A percentile compares a stretch with the other conserved stretches of the same genome.
Evolutionary conservation across 1,284 basidiomycete genomes (phyloP).

Genomic region (Neolentinus lepideus): DNA sequence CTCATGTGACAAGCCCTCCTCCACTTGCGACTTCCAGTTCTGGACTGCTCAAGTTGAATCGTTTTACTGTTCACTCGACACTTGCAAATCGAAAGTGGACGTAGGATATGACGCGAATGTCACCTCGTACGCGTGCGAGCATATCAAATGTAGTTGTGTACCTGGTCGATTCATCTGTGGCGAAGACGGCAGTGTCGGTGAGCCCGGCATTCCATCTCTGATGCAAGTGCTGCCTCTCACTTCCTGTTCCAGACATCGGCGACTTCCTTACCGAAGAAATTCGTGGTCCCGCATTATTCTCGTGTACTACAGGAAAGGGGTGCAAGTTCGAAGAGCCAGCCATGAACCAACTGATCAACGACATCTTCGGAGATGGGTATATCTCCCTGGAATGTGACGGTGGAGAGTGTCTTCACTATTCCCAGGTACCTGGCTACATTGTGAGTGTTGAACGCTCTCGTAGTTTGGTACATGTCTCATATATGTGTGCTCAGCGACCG

Average conservation of each 20-base stretch:
- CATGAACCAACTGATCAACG: constrained; percentile 92
- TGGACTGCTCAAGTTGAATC: constrained; percentile 94
- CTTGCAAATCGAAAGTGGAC: constrained; percentile 47
- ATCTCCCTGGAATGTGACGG: constrained; percentile 86
- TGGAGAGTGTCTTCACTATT: constrained; percentile 92
- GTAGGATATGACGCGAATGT: constrained; percentile 62
- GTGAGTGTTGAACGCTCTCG: constrained; percentile 33
- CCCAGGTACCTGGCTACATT: constrained; percentile 88
- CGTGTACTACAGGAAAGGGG: constrained; percentile 65
- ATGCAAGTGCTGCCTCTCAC: neutral
- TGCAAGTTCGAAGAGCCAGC: constrained; percentile 94
- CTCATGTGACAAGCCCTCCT: constrained; percentile 59
- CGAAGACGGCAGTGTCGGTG: constrained; percentile 90
- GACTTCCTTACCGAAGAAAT: constrained; percentile 91
- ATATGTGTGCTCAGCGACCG: constrained; percentile 44
- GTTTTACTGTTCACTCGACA: constrained; percentile 86
- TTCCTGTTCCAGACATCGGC: constrained; percentile 67
- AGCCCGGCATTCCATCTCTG: constrained; percentile 23
- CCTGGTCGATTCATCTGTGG: constrained; percentile 93
- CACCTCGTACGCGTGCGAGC: constrained; percentile 74
- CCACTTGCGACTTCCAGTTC: constrained; percentile 91
- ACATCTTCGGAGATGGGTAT: constrained; percentile 87
- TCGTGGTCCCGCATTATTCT: constrained; percentile 85
- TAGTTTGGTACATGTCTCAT: neutral
- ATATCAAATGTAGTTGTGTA: constrained; percentile 87